Percentiles rank a stretch among this genome's conserved stretches.
These are phyloP conservation scores for Fraxinus anomala DNA, from an alignment of 257 asterid genomes.

Conservation along the genomic window DNA sequence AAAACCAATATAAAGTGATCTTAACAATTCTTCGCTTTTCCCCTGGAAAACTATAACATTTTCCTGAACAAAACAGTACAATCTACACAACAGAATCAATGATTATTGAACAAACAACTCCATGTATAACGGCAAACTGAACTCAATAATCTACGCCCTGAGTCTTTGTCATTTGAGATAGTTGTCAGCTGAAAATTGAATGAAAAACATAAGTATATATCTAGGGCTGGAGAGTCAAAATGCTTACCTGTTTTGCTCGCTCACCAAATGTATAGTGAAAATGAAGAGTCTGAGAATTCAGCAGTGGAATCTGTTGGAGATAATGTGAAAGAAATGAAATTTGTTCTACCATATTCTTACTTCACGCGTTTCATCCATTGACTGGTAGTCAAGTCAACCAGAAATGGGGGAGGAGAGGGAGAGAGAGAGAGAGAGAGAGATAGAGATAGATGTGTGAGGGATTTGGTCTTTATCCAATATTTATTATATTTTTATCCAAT, in stretches of 20 bases:
- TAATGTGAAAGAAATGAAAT: too few relatives aligned
- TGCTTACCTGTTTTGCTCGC: background rate
- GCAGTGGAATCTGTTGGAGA: background rate
- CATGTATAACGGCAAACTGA: background rate
- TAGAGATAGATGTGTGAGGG: too few relatives aligned
- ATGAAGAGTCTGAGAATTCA: background rate
- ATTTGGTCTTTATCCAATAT: too few relatives aligned
- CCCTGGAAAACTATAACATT: background rate
- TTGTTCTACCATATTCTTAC: background rate
- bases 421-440: too few relatives aligned
- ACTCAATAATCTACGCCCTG: background rate
- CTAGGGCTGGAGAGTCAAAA: background rate
- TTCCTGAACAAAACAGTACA: background rate
- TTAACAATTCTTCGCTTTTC: too few relatives aligned
- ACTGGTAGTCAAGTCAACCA: background rate
- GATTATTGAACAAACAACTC: background rate
- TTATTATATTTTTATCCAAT: too few relatives aligned
- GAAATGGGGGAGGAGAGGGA: too few relatives aligned
- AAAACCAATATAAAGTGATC: too few relatives aligned
- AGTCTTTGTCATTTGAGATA: too few relatives aligned
- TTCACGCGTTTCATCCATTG: background rate
- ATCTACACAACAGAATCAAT: background rate
- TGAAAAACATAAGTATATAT: too few relatives aligned
- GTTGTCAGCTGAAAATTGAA: too few relatives aligned
- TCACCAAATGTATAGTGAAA: background rate